Evolutionary conservation across 2,329 filamentous ascomycete species (phyloP).

Genomic region (Trichoderma afroharzianum): DNA sequence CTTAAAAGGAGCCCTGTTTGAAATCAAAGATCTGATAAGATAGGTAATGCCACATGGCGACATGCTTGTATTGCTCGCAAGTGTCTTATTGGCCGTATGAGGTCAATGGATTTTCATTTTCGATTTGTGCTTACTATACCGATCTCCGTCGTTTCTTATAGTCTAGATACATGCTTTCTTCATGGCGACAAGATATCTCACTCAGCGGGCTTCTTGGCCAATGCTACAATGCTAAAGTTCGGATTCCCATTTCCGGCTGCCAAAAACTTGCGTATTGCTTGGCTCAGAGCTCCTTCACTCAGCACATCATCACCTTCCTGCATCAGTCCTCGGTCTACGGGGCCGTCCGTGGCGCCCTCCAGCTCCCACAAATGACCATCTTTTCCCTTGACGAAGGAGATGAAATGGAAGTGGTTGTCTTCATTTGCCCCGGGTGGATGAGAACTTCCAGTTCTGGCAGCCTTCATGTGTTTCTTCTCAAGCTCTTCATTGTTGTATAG

Average conservation of each 20-base stretch:
- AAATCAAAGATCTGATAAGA: slow-evolving; percentile 6
- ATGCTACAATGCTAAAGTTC: slow-evolving; percentile 39
- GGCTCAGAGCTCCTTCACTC: slow-evolving; percentile 63
- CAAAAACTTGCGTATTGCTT: slow-evolving; percentile 49
- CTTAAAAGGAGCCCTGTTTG: not conserved
- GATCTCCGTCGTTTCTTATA: not conserved
- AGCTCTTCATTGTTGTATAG: slow-evolving; percentile 68
- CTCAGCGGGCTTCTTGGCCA: slow-evolving; percentile 25
- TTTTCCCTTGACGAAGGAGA: slow-evolving; percentile 70
- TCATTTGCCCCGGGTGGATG: slow-evolving; percentile 58
- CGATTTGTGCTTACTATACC: not conserved
- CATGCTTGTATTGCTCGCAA: not conserved
- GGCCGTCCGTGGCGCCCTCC: slow-evolving; percentile 71
- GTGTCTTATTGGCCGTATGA: not conserved
- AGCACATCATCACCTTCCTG: slow-evolving; percentile 57
- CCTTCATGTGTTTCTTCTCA: slow-evolving; percentile 69
- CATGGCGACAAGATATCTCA: not conserved
- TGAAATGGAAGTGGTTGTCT: slow-evolving; percentile 69
- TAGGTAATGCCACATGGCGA: not conserved
- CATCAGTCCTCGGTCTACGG: slow-evolving; percentile 61
- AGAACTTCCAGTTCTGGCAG: slow-evolving; percentile 66
- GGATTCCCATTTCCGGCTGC: slow-evolving; percentile 34
- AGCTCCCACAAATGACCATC: slow-evolving; percentile 71
- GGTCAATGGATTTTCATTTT: too few species aligned
- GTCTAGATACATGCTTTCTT: not conserved